A percentile compares a stretch with the other conserved stretches of the same genome.
Evolutionary conservation across 2,329 filamentous ascomycete species (phyloP).

Genomic region (Diaporthe helianthi): DNA sequence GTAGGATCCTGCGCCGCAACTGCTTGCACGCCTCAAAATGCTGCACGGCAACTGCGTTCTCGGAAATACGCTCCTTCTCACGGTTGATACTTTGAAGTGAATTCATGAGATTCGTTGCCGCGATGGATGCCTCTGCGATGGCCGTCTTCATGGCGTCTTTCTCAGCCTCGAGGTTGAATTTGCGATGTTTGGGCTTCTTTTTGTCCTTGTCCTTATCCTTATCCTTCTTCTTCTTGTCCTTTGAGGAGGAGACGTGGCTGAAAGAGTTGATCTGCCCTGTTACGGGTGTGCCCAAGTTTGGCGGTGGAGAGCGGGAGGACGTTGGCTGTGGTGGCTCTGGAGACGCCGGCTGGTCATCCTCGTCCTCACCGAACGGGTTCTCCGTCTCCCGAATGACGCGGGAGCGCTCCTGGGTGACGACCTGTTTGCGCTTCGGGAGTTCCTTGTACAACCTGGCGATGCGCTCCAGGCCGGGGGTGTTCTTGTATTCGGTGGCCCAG

Average conservation of each 20-base stretch:
- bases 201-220: slow-evolving; percentile 50
- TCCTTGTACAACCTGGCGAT: slow-evolving; percentile 81
- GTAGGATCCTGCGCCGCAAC: slow-evolving; percentile 81
- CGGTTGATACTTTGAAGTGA: slow-evolving; percentile 89
- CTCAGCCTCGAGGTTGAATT: slow-evolving; percentile 87
- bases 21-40: slow-evolving; percentile 88
- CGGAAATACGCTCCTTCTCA: slow-evolving; percentile 85
- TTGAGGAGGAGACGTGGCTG: slow-evolving; percentile 47
- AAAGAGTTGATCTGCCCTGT: slow-evolving; percentile 49
- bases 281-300: slow-evolving; percentile 32
- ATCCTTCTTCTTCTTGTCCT: slow-evolving; percentile 56
- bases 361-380: slow-evolving; percentile 72
- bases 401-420: slow-evolving; percentile 77
- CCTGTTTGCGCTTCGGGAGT: slow-evolving; percentile 72
- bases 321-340: slow-evolving; percentile 39
- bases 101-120: slow-evolving; percentile 90
- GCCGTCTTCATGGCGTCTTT: slow-evolving; percentile 84
- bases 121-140: slow-evolving; percentile 89
- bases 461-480: slow-evolving; percentile 78
- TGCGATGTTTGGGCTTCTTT: slow-evolving; percentile 62
- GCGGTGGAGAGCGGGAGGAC: slow-evolving; percentile 40
- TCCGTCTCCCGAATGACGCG: slow-evolving; percentile 85
- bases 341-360: slow-evolving; percentile 58
- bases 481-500: slow-evolving; percentile 85
- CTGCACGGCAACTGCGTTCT: slow-evolving; percentile 76